Evolutionary conservation across 495 filamentous ascomycete species (phyloP), one percentile per base, ranked within the genome.

Genomic region (Trichocladium uniseriatum): DNA sequence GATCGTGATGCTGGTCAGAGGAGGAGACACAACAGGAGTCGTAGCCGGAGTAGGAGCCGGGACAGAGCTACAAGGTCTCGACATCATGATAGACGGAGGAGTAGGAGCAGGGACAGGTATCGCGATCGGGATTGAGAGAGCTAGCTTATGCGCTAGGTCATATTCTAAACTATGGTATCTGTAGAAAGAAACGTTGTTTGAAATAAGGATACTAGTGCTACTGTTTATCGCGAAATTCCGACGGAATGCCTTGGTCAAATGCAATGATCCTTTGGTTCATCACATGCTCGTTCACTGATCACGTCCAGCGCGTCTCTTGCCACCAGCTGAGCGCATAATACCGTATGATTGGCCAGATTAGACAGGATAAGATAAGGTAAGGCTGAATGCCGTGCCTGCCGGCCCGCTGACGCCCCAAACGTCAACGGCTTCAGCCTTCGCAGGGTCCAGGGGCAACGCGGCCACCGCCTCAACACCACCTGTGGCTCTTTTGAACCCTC

Each of bases 41-140:
- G 62, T 27, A 67, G 63, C 39, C 54, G 52, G 28, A 69, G 64
- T 38, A 52, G 56, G 42, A 60, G 55, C 34, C 46, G 62, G 27
- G 47, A 38, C 34, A 54, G 44, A 21, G 46, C 38, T 3, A 39
- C 31, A 6, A 50, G 51, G 22, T 20, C 37, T 10, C 48, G 43
- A 13, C 27, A 44, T 14, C 40, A 49, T n/a, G 57, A 51, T 10
- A 31, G 49, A 27, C 51, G 45, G 29, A 43, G 60, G 16, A 63
- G 52, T 40, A 37, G 49, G 38, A 60, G 54, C 37, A 48, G 36
- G 28, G 20, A 2, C 16, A 44, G 39, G 41, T 28, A n/a, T 18
- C 40, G 16, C 6, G 40, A 40, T 2, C 14, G 45, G 27, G 34
- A 43, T 9, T 20, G 13, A 19, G 15, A 39, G 21, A 41, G 41